These are phyloP conservation scores for Brassica carinata DNA, from an alignment of 345 rosid genomes.

Conservation along the genomic window DNA sequence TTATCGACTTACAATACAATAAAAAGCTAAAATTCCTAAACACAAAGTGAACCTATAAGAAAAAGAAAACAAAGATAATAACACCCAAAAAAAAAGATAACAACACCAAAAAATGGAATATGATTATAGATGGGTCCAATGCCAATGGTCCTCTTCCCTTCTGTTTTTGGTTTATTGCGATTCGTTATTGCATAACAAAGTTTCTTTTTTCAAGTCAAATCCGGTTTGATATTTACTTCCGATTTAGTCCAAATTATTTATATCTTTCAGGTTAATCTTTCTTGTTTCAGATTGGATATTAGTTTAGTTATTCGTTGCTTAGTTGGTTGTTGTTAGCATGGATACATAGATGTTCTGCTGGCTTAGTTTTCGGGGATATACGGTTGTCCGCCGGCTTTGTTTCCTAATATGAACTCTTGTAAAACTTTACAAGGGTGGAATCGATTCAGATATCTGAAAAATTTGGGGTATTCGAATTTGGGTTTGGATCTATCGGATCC, in stretches of 20 bases:
- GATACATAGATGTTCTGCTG: too few relatives aligned
- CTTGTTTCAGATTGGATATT: too few relatives aligned
- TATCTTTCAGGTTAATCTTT: background rate
- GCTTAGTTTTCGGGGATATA: too few relatives aligned
- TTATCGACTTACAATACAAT: background rate
- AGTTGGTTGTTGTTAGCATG: too few relatives aligned
- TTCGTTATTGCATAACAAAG: background rate
- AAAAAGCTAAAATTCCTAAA: background rate
- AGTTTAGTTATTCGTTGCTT: too few relatives aligned
- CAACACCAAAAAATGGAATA: background rate
- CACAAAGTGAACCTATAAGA: background rate
- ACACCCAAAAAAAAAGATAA: background rate
- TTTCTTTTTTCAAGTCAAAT: constrained; percentile 2
- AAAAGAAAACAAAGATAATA: background rate
- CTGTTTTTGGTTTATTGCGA: background rate
- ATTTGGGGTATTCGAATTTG: too few relatives aligned
- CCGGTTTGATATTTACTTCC: background rate
- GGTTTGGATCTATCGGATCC: too few relatives aligned
- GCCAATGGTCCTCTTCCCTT: background rate
- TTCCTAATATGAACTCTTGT: too few relatives aligned
- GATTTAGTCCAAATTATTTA: background rate
- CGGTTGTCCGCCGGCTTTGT: too few relatives aligned
- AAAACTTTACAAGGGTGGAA: too few relatives aligned
- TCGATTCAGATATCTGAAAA: too few relatives aligned
- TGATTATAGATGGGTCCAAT: background rate